Evolutionary conservation across 257 asterid species (phyloP), one percentile per base, ranked within the genome.

Genomic region (Lavandula angustifolia): DNA sequence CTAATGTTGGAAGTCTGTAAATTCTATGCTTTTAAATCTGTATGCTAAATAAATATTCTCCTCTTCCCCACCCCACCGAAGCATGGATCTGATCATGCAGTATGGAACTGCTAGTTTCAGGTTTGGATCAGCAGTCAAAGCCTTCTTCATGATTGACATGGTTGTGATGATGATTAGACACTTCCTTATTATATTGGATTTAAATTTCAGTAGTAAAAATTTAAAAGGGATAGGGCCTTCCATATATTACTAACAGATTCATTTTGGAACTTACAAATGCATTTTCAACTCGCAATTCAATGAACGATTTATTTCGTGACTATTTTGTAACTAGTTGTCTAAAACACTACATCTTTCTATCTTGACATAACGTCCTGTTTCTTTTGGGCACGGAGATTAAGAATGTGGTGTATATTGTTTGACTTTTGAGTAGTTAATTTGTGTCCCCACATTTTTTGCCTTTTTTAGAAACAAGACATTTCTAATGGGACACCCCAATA

Each of bases 1-100:
- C 61, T 63, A 68, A 42, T 54, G 37, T 37, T 16, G 6, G 54
- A 32, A 38, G 29, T 64, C 29, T 55, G 13, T 50, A 16, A 18
- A 29, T 49, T 12, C 35, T 64, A 29, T 62, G 5, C 7, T 59
- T 44, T 16, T 59, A 40, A 40, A 40, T 59, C 38, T 40, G 50
- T 5, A 40, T 10, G 37, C 22, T 40, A 18, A 11, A 18, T 38
- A 17, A 17, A 40, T 34, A 56, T 14, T 4, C 12, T 14, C 62
- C 47, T 13, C n/a, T 35, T 56, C 31, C 46, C n/a, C 6, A 47
- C 10, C 33, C 34, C 34, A 16, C 44, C 33, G 9, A 3, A 32
- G 7, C 29, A 54, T 31, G 22, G 61, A 7, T n/a, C 44, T 54
- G 48, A 56, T 9, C 48, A 16, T 40, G 47, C 7, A 31, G 41